These are phyloP conservation scores for Pseudoturritis turrita DNA, from an alignment of 345 rosid genomes.

Conservation along the genomic window DNA sequence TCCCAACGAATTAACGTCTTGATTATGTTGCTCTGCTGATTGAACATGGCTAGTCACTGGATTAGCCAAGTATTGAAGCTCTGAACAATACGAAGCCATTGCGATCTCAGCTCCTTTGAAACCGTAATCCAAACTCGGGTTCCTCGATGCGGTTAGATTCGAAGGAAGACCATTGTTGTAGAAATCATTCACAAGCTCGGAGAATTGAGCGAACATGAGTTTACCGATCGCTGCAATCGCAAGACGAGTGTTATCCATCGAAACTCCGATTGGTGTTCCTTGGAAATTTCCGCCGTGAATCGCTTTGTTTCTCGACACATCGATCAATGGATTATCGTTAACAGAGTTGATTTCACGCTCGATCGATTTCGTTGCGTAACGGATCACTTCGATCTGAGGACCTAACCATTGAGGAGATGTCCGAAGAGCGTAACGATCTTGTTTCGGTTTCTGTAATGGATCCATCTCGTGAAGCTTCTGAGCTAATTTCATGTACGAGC, in stretches of 20 bases:
- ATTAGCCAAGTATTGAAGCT: conserved; percentile 67
- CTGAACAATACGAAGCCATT: conserved; percentile 80
- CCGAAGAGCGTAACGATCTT: conserved; percentile 69
- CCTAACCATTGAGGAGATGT: conserved; percentile 85
- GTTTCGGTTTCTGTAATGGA: conserved; percentile 69
- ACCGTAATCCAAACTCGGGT: conserved; percentile 73
- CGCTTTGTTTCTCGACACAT: conserved; percentile 65
- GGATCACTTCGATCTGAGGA: conserved; percentile 70
- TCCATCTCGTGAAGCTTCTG: conserved; percentile 56
- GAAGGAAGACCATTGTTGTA: conserved; percentile 82
- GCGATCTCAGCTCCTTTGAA: conserved; percentile 85
- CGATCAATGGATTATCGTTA: conserved; percentile 72
- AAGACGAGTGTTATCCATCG: conserved; percentile 70
- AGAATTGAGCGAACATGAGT: conserved; percentile 74
- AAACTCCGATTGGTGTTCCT: conserved; percentile 85
- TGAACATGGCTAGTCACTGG: conserved; percentile 79
- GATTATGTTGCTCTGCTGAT: conserved; percentile 80
- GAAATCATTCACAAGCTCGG: conserved; percentile 71
- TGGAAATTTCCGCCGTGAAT: conserved; percentile 82
- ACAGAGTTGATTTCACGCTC: conserved; percentile 81
- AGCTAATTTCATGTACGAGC: conserved; percentile 56
- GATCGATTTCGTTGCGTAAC: conserved; percentile 59
- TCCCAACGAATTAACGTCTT: conserved; percentile 73
- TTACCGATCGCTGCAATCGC: conserved; percentile 70
- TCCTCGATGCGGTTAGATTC: conserved; percentile 51